Percentiles rank a stretch among this genome's conserved stretches.
These are phyloP conservation scores for Nakazawaea populi DNA, from an alignment of 805 yeast genomes.

Conservation along the genomic window DNA sequence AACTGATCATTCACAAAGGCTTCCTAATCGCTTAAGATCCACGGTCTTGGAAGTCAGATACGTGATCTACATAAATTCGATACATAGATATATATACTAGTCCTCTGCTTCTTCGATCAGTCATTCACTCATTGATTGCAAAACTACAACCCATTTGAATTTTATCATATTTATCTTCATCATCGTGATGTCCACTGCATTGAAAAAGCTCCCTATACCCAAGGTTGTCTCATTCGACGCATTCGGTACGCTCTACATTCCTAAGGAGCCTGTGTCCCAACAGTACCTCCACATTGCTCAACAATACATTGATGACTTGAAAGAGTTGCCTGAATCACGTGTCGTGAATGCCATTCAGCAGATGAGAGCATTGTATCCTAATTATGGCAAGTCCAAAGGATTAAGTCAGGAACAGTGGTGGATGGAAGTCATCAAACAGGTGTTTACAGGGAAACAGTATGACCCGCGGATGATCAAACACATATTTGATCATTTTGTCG, in stretches of 20 bases:
- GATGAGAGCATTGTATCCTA: conserved; percentile 41
- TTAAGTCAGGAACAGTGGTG: conserved; percentile 48
- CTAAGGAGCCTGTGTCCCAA: conserved; percentile 45
- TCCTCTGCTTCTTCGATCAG: too few relatives aligned
- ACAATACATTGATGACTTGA: conserved; percentile 34
- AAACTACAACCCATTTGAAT: too few relatives aligned
- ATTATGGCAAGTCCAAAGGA: conserved; percentile 47
- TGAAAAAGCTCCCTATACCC: conserved; percentile 22
- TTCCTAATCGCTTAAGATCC: neutral
- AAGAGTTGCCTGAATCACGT: conserved; percentile 18
- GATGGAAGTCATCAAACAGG: conserved; percentile 38
- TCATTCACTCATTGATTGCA: too few relatives aligned
- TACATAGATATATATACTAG: too few relatives aligned
- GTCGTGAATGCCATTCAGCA: conserved; percentile 29
- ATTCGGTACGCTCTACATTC: conserved; percentile 59
- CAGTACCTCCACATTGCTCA: conserved; percentile 47
- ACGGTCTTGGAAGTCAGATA: conserved; percentile 4
- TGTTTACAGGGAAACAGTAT: conserved; percentile 30
- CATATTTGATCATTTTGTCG: conserved; percentile 42
- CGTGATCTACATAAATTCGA: conserved; percentile 1
- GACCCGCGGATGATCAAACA: conserved; percentile 32
- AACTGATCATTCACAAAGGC: neutral
- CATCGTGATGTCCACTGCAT: neutral
- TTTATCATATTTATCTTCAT: too few relatives aligned
- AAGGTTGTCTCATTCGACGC: conserved; percentile 59